Base-by-base conservation (phyloP, 2,329 filamentous ascomycete species). In the Penicillium expansum region DNA sequence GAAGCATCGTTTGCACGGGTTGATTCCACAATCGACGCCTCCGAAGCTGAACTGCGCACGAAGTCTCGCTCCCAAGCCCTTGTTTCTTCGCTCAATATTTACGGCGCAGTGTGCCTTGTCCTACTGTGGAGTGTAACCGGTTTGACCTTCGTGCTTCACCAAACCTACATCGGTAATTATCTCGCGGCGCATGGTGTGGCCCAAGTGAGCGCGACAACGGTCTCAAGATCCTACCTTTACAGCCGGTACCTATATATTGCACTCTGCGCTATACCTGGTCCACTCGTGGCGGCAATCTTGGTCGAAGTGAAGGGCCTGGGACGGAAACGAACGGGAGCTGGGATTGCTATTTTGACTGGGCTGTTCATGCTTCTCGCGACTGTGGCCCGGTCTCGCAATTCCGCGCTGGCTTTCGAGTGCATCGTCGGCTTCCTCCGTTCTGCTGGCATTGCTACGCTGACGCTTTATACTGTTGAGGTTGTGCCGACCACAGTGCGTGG, bases 381-480 rank as follows among this genome's bases (percentile, higher is more conserved):
- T 7, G 29, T 59, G 16, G 55, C 58, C 1, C 53, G 45, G 7
- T 62, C 63, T 4, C 41, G 30, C 9, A n/a, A 57, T 33, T 32
- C 56, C 4, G 29, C 54, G 3, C 38, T 66, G 11, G 62, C 48
- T 1, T 64, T 63, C 13, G 53, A 56, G 16, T 62, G 62, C 14
- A 35, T 65, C 3, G n/a, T 66, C 1, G 58, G 58, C 22, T 62
- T 61, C 45, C 38, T 65, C 33, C 47, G 60, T 14, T 57, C 43
- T 32, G 57, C 57, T 11, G 52, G 50, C 1, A 30, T 65, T 20
- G 59, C 62, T 1, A 57, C 62, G 0, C n/a, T 66, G 0, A 59
- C 50, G 0, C 54, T 60, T 6, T 66, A 67, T 32, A 64, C 61
- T 2, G 56, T 63, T 4, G 61, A 67, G 49, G 9, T 61, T 8